Percentiles rank a stretch among this genome's conserved stretches.
These are phyloP conservation scores for Morella rubra DNA, from an alignment of 306 rosid genomes.

Conservation along the genomic window DNA sequence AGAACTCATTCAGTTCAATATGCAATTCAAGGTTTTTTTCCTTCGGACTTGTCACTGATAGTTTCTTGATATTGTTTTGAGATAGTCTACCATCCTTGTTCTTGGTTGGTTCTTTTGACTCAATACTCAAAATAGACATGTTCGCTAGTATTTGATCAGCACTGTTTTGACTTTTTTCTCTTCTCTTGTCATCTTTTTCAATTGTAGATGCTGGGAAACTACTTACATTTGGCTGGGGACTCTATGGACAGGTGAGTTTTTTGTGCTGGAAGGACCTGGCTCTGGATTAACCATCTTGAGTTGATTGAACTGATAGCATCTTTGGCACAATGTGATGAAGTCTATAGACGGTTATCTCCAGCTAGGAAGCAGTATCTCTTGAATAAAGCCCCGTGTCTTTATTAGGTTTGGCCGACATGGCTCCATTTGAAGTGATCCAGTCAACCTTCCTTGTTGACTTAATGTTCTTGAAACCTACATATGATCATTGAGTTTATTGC, in stretches of 20 bases:
- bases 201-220: slow-evolving; percentile 68
- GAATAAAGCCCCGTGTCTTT: background rate
- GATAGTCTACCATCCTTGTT: slow-evolving; percentile 5
- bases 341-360: background rate
- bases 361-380: background rate
- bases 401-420: background rate
- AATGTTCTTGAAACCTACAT: background rate
- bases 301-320: background rate
- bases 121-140: background rate
- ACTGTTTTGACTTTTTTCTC: background rate
- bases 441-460: background rate
- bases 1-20: background rate
- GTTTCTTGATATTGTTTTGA: background rate
- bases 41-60: background rate
- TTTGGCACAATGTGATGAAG: background rate
- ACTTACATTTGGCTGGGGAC: slow-evolving; percentile 89
- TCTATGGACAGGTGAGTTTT: slow-evolving; percentile 80
- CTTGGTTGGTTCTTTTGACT: background rate
- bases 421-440: background rate
- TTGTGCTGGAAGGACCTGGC: slow-evolving; percentile 8
- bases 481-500: background rate
- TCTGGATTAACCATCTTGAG: background rate
- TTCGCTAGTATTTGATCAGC: background rate
- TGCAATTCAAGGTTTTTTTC: background rate
- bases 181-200: slow-evolving; percentile 6